Base-by-base conservation (phyloP, 2,329 filamentous ascomycete genomes). In the Parastagonospora nodorum region DNA sequence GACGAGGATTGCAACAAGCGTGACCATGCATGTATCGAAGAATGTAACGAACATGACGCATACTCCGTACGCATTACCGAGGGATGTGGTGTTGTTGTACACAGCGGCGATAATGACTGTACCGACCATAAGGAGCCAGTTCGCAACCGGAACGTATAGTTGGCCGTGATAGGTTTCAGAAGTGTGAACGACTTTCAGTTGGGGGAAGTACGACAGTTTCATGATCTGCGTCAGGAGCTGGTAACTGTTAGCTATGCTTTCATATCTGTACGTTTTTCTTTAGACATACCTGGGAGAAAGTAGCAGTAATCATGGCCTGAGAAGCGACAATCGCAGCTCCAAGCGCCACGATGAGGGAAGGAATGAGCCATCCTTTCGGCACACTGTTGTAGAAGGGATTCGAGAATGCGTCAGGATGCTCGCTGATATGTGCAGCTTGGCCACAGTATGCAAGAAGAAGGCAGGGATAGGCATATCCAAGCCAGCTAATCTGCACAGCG, bases 11-110 rank as follows among this genome's bases (percentile, higher is more conserved):
- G 88, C 86, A 1, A 88, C 86, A 1, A 92, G 75, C 0, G 87
- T 82, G 1, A 90, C 86, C 80, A 93, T 85, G 69, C 82, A 87
- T 0, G 88, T 92, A 47, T 87, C 88, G 64, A 92, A 85, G 67
- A 92, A 90, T 0, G 88, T 90, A 37, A 92, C 89, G 42, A 89
- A 83, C 61, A 92, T 90, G 66, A 92, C 89, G 58, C 89, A 92
- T 7, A 90, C 86, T 33, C 89, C 88, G 61, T 92, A 92, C 0
- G 88, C 88, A 61, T 90, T 85, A 19, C 88, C 88, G 0, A 91
- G 80, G 1, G 66, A 48, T 56, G 79, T 69, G 57, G 84, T 82
- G 60, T 89, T 88, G 67, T 86, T 88, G 74, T 90, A 92, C 2
- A 89, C 82, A 0, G 84, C 84, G 0, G 89, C 88, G 8, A 92